phyloP scores from a whole-genome alignment of 139 green algal species.

The Micractinium sp. region DNA sequence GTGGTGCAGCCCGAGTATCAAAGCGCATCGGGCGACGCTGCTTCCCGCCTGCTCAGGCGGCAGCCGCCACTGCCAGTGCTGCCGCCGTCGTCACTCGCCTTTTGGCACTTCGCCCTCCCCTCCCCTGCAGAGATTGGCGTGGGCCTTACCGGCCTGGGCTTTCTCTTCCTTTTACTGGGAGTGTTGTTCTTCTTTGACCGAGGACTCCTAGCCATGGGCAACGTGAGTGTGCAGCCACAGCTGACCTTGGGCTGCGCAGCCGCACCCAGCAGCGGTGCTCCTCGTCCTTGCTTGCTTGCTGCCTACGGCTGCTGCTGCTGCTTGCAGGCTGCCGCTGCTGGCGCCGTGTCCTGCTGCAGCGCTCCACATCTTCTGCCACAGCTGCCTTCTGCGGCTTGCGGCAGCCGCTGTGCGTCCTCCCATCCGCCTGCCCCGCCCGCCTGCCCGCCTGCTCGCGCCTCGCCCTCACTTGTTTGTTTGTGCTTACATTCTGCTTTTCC shows the following conservation, averaged over 20 bases:
- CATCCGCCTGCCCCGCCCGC: too few species aligned
- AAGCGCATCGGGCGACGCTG: too few species aligned
- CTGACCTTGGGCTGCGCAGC: not conserved
- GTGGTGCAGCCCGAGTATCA: too few species aligned
- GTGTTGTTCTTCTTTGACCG: slow-evolving; percentile 98
- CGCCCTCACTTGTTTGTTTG: not conserved
- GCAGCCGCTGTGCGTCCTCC: too few species aligned
- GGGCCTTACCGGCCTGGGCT: slow-evolving; percentile 92
- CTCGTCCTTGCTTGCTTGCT: not conserved
- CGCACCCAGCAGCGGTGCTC: too few species aligned
- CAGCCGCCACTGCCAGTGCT: not conserved
- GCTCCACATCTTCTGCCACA: not conserved
- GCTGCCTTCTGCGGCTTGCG: too few species aligned
- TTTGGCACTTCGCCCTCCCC: not conserved
- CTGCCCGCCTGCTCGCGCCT: not conserved
- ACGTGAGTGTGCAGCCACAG: slow-evolving; percentile 68
- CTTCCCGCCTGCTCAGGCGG: too few species aligned
- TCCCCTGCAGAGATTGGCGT: slow-evolving; percentile 93
- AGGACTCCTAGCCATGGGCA: slow-evolving; percentile 96
- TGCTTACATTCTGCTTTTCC: too few species aligned
- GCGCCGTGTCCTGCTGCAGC: not conserved
- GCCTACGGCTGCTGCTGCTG: not conserved
- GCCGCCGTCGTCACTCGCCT: not conserved
- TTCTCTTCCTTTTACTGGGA: slow-evolving; percentile 93
- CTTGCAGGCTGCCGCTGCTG: not conserved